Evolutionary conservation across 2,329 filamentous ascomycete genomes (phyloP).

Genomic region (Fusarium sacchari): DNA sequence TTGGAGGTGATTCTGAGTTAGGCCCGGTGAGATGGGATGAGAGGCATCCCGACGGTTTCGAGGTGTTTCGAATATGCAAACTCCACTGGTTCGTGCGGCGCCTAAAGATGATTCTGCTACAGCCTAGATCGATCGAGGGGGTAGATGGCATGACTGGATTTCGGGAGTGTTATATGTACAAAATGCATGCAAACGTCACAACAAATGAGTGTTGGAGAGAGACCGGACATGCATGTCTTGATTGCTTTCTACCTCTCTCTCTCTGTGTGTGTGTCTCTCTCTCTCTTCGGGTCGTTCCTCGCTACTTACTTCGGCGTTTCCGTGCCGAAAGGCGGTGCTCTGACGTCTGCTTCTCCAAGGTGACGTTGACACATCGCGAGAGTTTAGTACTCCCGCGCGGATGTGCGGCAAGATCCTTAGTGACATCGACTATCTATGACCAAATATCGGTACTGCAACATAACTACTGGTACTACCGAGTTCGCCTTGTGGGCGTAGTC

Average conservation of each 20-base stretch:
- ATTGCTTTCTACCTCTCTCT: neutral
- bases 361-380: constrained; percentile 32
- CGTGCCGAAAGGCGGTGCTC: constrained; percentile 30
- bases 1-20: neutral
- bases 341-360: constrained; percentile 27
- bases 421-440: constrained; percentile 12
- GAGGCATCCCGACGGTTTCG: constrained; percentile 1
- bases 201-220: neutral
- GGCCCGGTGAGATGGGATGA: neutral
- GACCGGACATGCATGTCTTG: neutral
- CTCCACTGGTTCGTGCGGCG: constrained; percentile 1
- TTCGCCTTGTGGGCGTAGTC: neutral
- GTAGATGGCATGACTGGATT: neutral
- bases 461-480: too few species aligned
- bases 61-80: constrained; percentile 16
- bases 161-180: neutral
- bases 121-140: neutral
- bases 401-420: constrained; percentile 19
- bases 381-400: constrained; percentile 19
- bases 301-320: constrained; percentile 20
- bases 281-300: constrained; percentile 3
- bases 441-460: neutral
- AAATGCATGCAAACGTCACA: neutral
- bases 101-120: neutral
- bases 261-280: neutral